A percentile compares a stretch with the other conserved stretches of the same genome.
These are phyloP conservation scores for Phalaenopsis aphrodite DNA, from an alignment of 106 monocot genomes.

Conservation along the genomic window DNA sequence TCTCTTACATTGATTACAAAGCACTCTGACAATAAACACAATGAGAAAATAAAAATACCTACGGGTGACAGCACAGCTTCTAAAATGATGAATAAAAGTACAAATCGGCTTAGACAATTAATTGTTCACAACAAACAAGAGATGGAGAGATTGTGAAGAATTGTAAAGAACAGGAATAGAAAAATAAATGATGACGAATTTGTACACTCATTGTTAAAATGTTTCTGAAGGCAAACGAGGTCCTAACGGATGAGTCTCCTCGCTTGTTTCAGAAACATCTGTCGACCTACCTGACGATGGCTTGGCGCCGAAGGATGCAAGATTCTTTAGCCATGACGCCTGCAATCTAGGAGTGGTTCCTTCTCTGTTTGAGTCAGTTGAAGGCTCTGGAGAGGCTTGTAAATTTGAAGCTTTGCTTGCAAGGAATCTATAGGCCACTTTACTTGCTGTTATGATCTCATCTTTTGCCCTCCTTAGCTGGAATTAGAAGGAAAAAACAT, in stretches of 20 bases:
- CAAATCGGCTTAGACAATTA: not conserved
- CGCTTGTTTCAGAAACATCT: not conserved
- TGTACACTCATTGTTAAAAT: not conserved
- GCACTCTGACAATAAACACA: no score
- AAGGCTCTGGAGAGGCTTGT: constrained; percentile 30
- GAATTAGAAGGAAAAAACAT: not conserved
- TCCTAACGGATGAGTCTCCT: not conserved
- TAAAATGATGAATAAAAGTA: no score
- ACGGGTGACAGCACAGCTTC: no score
- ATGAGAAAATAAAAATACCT: no score
- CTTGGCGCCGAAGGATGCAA: constrained; percentile 54
- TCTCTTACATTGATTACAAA: no score
- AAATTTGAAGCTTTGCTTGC: constrained; percentile 43
- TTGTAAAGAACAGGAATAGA: not conserved
- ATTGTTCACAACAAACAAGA: not conserved
- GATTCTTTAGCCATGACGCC: constrained; percentile 58
- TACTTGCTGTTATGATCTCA: constrained; percentile 76
- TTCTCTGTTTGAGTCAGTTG: constrained; percentile 32
- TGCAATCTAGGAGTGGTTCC: constrained; percentile 39
- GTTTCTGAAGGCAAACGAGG: not conserved
- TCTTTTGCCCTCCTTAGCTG: constrained; percentile 86
- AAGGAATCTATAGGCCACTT: constrained; percentile 76
- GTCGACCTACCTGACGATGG: constrained; percentile 57
- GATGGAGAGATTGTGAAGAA: not conserved
- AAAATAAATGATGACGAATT: not conserved